Evolutionary conservation across 2,329 filamentous ascomycete species (phyloP).

Genomic region (Penicillium sp.): DNA sequence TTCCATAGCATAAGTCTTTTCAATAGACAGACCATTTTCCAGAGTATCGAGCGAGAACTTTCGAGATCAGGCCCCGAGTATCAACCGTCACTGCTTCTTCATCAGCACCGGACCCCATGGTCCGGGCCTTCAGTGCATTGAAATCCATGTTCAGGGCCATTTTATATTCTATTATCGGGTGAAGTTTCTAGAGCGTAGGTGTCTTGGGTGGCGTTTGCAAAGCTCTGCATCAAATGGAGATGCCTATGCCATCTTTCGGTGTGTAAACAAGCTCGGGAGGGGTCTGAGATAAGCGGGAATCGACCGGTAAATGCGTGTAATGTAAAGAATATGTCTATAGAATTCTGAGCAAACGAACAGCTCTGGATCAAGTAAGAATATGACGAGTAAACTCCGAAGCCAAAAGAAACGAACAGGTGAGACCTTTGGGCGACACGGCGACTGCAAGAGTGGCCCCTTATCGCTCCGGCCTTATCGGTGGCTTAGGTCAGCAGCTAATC

Average conservation of each 20-base stretch:
- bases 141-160: slow-evolving; percentile 75
- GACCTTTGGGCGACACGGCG: slow-evolving; percentile 18
- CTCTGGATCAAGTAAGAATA: background rate
- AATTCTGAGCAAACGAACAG: background rate
- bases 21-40: slow-evolving; percentile 80
- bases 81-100: slow-evolving; percentile 99
- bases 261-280: slow-evolving; percentile 6
- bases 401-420: background rate
- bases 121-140: slow-evolving; percentile 79
- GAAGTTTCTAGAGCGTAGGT: background rate
- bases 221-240: slow-evolving; percentile 11
- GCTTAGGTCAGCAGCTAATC: slow-evolving; percentile 19
- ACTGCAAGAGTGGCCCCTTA: slow-evolving; percentile 27
- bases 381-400: background rate
- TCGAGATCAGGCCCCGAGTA: slow-evolving; percentile 94
- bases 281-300: background rate
- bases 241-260: slow-evolving; percentile 15
- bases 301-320: background rate
- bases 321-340: background rate
- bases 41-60: slow-evolving; percentile 93
- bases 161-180: slow-evolving; percentile 17
- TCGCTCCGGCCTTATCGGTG: slow-evolving; percentile 29
- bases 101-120: slow-evolving; percentile 82
- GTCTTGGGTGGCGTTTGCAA: slow-evolving; percentile 4
- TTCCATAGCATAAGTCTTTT: background rate